A percentile compares a stretch with the other conserved stretches of the same genome.
Evolutionary conservation across 208 protist species (phyloP).

Genomic region (Leishmania tropica): DNA sequence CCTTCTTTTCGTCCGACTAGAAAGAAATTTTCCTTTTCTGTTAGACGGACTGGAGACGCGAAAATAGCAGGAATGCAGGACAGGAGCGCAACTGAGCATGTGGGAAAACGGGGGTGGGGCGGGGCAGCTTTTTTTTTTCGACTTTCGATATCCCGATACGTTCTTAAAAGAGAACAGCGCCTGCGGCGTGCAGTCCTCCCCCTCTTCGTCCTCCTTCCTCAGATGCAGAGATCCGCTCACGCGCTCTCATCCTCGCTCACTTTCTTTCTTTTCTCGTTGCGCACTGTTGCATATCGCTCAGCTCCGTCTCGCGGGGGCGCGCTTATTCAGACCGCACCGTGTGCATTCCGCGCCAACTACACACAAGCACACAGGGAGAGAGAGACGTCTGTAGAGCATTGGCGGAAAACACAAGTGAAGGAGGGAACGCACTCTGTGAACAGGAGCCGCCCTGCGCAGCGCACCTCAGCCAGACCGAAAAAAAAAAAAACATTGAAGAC

Average conservation of each 20-base stretch:
- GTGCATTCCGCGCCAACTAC: not conserved
- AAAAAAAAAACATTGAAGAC: not conserved
- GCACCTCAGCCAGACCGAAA: not conserved
- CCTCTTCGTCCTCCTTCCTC: not conserved
- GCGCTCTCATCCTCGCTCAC: not conserved
- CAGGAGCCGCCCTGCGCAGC: not conserved
- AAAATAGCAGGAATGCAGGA: not conserved
- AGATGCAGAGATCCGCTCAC: not conserved
- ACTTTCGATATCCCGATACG: not conserved
- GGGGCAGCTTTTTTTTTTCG: not conserved
- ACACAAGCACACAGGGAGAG: not conserved
- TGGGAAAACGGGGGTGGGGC: not conserved
- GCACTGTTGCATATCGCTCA: not conserved
- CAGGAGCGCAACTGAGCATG: not conserved
- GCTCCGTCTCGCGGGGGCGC: not conserved
- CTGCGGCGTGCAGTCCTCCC: not conserved
- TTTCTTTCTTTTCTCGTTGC: not conserved
- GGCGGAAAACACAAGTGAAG: not conserved
- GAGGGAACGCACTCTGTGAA: not conserved
- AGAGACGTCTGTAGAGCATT: not conserved
- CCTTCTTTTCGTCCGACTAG: not conserved
- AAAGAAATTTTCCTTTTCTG: not conserved
- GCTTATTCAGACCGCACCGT: not conserved
- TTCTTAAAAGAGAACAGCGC: not conserved
- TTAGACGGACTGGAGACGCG: not conserved